A percentile compares a stretch with the other conserved stretches of the same genome.
Evolutionary conservation across 345 rosid species (phyloP).

Genomic region (Citrus maxima): DNA sequence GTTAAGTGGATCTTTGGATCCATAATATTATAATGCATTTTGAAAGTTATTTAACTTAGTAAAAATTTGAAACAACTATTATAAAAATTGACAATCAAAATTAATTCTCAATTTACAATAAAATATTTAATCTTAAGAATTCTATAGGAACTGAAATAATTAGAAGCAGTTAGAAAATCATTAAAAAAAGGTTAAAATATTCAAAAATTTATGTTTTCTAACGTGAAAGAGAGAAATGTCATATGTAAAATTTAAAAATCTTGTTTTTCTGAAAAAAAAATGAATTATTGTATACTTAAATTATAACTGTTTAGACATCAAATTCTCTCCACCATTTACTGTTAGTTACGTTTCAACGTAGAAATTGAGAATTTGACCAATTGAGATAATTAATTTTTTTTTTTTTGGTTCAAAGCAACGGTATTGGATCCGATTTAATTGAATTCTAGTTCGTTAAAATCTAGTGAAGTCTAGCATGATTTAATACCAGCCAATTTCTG

Average conservation of each 20-base stretch:
- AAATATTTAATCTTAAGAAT: no score
- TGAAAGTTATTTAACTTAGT: background rate
- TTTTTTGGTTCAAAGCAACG: background rate
- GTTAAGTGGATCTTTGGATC: constrained; percentile 23
- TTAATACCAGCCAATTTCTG: background rate
- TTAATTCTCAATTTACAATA: background rate
- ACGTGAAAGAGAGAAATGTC: background rate
- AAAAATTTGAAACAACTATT: background rate
- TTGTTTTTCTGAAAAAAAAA: no score
- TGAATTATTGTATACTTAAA: no score
- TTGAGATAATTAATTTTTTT: background rate
- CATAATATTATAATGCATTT: background rate
- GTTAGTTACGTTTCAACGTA: background rate
- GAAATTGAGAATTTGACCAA: background rate
- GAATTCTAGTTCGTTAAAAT: background rate
- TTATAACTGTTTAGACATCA: background rate
- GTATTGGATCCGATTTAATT: background rate
- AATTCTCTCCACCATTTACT: background rate
- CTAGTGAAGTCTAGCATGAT: background rate
- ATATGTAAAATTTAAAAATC: background rate
- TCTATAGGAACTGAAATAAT: background rate
- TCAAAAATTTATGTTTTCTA: no score
- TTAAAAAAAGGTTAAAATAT: no score
- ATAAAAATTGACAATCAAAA: background rate
- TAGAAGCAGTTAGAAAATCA: background rate